Percentiles rank a stretch among this genome's conserved stretches.
Conservation (phyloP, 2,329 filamentous ascomycete species). For the Rutstroemia sp. region DNA sequence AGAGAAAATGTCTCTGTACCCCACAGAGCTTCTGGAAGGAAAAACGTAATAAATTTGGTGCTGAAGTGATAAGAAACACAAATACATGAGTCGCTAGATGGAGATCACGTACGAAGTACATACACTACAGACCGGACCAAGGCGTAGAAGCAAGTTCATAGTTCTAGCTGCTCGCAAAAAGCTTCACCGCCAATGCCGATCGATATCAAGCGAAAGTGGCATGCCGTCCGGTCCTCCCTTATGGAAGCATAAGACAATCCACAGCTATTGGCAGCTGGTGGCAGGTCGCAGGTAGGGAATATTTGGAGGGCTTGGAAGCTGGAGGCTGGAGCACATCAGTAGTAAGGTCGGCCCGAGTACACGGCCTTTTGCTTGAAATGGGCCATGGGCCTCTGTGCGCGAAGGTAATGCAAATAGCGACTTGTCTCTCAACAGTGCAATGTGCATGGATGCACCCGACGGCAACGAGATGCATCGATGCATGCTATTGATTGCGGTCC, state of each 20-base stretch:
- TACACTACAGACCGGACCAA: constrained; percentile 1
- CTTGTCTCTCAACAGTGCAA: too few species aligned
- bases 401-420: too few species aligned
- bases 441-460: too few species aligned
- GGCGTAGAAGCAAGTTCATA: background rate
- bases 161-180: background rate
- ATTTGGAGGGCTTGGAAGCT: background rate
- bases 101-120: background rate
- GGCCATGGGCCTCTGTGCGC: too few species aligned
- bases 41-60: background rate
- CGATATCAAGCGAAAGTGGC: background rate
- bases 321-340: background rate
- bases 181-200: constrained; percentile 9
- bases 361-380: background rate
- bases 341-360: constrained; percentile 6
- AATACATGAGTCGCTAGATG: background rate
- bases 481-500: background rate
- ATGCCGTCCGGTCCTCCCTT: background rate
- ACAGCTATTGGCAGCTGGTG: background rate
- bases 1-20: background rate
- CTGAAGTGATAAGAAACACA: background rate
- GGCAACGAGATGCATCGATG: too few species aligned
- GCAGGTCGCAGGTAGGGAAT: background rate
- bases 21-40: background rate
- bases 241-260: background rate